phyloP scores from a whole-genome alignment of 768 basidiomycete species.

The Trichaptum fuscoviolaceum region DNA sequence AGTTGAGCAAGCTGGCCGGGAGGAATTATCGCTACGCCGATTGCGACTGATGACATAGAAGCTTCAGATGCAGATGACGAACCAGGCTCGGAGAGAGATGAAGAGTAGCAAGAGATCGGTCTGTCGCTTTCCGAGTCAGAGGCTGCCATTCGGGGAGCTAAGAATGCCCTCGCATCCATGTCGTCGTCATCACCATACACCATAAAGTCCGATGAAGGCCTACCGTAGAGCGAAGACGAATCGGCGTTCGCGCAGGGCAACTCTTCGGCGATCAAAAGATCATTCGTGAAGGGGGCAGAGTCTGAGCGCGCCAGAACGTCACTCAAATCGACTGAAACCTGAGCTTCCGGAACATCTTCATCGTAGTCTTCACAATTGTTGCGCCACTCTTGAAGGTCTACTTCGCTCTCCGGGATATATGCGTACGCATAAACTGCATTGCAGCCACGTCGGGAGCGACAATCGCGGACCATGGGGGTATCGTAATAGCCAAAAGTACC shows the following conservation, averaged over 20 bases:
- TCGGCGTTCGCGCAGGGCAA: neutral
- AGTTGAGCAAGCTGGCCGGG: neutral
- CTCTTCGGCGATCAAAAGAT: neutral
- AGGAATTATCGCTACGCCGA: neutral
- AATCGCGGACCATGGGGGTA: constrained; percentile 5
- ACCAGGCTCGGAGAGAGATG: neutral
- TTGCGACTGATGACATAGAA: neutral
- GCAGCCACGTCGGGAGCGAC: constrained; percentile 12
- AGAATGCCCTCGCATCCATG: neutral
- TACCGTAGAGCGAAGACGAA: neutral
- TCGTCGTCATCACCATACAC: neutral
- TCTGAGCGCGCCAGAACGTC: neutral
- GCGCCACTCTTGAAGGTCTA: neutral
- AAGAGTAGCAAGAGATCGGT: neutral
- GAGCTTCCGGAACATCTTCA: neutral
- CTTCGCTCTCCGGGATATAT: neutral
- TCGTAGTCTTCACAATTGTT: neutral
- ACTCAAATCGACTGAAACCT: neutral
- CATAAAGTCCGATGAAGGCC: neutral
- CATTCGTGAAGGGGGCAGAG: neutral
- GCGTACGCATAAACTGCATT: neutral
- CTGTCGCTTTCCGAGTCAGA: neutral
- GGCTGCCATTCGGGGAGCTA: neutral
- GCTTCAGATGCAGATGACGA: neutral
- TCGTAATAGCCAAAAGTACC: constrained; percentile 3